Percentiles rank a stretch among this genome's conserved stretches.
These are phyloP conservation scores for Neophaeococcomyces aloes DNA, from an alignment of 2,329 filamentous ascomycete genomes.

Conservation along the genomic window DNA sequence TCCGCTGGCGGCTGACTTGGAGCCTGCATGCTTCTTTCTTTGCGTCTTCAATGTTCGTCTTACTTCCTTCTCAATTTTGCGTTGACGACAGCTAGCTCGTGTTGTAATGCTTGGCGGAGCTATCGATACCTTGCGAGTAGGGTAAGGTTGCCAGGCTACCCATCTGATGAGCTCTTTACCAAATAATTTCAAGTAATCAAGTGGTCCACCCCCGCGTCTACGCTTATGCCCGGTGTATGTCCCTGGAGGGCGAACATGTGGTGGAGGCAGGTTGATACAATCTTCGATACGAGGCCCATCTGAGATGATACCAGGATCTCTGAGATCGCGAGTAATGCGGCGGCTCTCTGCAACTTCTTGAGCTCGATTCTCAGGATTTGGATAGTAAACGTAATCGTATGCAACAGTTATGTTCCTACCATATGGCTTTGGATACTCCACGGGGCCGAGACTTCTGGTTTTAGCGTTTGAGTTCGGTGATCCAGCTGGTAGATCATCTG, in stretches of 20 bases:
- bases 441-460: not conserved
- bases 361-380: conserved; percentile 17
- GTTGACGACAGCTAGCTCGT: too few relatives aligned
- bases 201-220: not conserved
- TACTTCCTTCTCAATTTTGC: too few relatives aligned
- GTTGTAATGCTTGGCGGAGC: too few relatives aligned
- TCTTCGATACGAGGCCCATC: conserved; percentile 13
- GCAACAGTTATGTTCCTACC: conserved; percentile 12
- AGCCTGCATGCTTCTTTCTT: too few relatives aligned
- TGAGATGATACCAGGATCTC: conserved; percentile 11
- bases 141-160: too few relatives aligned
- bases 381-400: conserved; percentile 18
- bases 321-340: conserved; percentile 16
- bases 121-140: too few relatives aligned
- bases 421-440: not conserved
- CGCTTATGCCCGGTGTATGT: not conserved
- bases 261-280: conserved; percentile 16
- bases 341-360: conserved; percentile 15
- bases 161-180: not conserved
- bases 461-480: not conserved
- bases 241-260: conserved; percentile 12
- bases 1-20: too few relatives aligned
- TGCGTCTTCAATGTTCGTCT: too few relatives aligned
- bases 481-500: not conserved
- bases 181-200: not conserved